Evolutionary conservation across 208 protist genomes (phyloP).

Genomic region (Trypanosoma cruzi): DNA sequence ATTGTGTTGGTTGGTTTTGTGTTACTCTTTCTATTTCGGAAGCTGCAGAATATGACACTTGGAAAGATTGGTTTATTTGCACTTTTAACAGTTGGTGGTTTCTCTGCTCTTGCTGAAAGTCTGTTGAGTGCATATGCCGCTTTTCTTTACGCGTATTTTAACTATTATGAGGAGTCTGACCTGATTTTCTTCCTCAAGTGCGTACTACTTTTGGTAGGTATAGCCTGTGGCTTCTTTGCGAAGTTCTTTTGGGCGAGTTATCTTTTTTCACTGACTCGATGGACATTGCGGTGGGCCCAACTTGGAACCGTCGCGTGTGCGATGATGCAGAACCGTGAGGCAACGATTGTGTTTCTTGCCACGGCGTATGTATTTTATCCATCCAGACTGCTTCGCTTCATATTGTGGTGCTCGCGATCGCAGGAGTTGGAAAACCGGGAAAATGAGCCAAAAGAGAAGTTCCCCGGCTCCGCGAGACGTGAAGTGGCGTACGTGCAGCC

Average conservation of each 20-base stretch:
- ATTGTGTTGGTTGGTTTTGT: conserved; percentile 41
- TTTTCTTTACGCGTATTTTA: conserved; percentile 20
- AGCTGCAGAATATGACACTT: conserved; percentile 60
- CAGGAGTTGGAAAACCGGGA: conserved; percentile 17
- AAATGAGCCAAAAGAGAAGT: conserved; percentile 33
- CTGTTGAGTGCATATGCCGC: conserved; percentile 26
- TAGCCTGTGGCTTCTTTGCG: conserved; percentile 32
- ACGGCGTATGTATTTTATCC: conserved; percentile 11
- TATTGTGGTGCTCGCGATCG: conserved; percentile 28
- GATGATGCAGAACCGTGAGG: conserved; percentile 44
- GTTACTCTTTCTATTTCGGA: conserved; percentile 44
- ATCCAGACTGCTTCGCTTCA: conserved; percentile 6
- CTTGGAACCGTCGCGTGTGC: conserved; percentile 9
- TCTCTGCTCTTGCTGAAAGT: conserved; percentile 46
- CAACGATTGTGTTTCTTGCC: conserved; percentile 29
- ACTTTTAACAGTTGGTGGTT: conserved; percentile 50
- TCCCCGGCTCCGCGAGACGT: conserved; percentile 27
- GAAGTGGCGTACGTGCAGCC: conserved; percentile 29
- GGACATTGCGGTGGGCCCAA: conserved; percentile 29
- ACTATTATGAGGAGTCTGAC: conserved; percentile 9
- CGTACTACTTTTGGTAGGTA: conserved; percentile 10
- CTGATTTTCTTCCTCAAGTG: conserved; percentile 5
- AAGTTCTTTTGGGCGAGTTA: conserved; percentile 34
- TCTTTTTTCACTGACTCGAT: conserved; percentile 32
- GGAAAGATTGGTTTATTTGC: conserved; percentile 53